Evolutionary conservation across 1,284 basidiomycete species (phyloP).

Genomic region (Boletus holoroseus): DNA sequence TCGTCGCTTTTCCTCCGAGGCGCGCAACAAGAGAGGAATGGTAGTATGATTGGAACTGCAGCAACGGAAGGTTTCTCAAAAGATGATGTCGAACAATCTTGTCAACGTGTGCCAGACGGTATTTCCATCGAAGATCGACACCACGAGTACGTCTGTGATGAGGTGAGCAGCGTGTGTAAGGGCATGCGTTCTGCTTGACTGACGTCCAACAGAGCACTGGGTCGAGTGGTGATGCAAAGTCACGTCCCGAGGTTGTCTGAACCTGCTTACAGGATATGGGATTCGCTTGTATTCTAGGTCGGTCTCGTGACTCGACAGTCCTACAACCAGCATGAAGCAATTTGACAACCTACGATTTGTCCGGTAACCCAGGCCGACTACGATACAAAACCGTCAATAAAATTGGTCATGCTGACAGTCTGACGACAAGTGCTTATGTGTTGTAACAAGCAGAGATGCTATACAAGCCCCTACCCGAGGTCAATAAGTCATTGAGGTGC

Average conservation of each 20-base stretch:
- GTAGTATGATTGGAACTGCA: not conserved
- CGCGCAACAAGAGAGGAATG: not conserved
- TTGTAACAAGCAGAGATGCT: no score
- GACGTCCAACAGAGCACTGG: not conserved
- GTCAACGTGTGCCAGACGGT: conserved; percentile 8
- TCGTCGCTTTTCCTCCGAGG: conserved; percentile 10
- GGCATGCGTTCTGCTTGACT: not conserved
- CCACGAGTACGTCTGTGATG: conserved; percentile 14
- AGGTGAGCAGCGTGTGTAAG: not conserved
- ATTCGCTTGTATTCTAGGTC: no score
- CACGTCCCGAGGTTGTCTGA: not conserved
- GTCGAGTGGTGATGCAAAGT: not conserved
- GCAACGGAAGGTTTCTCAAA: conserved; percentile 2
- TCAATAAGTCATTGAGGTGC: no score
- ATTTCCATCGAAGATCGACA: conserved; percentile 24
- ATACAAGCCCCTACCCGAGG: no score
- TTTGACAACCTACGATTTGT: no score
- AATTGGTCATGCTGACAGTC: no score
- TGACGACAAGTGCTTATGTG: no score
- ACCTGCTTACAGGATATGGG: no score
- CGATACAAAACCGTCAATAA: no score
- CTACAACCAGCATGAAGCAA: no score
- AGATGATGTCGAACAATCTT: not conserved
- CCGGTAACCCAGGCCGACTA: no score
- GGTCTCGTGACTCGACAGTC: no score